Base-by-base conservation (phyloP, 2,329 filamentous ascomycete species). In the Parastagonospora avenae region DNA sequence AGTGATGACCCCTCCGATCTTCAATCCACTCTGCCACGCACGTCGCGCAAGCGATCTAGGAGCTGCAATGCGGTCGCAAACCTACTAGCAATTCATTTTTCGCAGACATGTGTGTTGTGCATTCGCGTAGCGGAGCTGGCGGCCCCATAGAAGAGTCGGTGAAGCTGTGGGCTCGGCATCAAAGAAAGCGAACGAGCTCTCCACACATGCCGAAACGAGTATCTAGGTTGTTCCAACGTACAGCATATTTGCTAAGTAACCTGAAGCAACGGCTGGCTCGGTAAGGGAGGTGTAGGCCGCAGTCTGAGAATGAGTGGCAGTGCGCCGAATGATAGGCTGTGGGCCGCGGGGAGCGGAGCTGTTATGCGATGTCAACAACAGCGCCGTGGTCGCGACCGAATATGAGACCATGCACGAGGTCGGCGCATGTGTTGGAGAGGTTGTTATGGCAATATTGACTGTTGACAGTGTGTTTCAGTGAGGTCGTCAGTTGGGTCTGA, bases 61-160 rank as follows among this genome's bases (percentile, higher is more conserved):
- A 43, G 48, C 54, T 52, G 54, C 35, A 54, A 33, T 52, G 46
- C 45, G 54, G 57, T 66, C 62, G 63, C 63, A 52, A 50, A 54
- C 45, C 49, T 55, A 52, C 42, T 50, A 46, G 52, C 52, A 59
- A 56, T 50, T 36, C 50, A 38, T 49, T 62, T 53, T 49, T 51
- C 42, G 48, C 58, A 54, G 48, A 46, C 19, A 42, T 55, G 46
- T 50, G 54, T 54, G 51, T 55, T 35, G 48, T 55, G 56, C 54
- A 46, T 64, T 57, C 52, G 58, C 55, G 55, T 59, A 60, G 60
- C 62, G 61, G 63, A 62, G 60, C 46, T 55, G 54, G 58, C 59
- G 65, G 63, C 59, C 56, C 54, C 57, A 50, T 52, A 46, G 48
- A 48, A 55, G 41, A 64, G 67, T 67, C 67, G 67, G 67, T 67